These are phyloP conservation scores for Penicillium coffeae DNA, from an alignment of 495 filamentous ascomycete species.

Conservation along the genomic window DNA sequence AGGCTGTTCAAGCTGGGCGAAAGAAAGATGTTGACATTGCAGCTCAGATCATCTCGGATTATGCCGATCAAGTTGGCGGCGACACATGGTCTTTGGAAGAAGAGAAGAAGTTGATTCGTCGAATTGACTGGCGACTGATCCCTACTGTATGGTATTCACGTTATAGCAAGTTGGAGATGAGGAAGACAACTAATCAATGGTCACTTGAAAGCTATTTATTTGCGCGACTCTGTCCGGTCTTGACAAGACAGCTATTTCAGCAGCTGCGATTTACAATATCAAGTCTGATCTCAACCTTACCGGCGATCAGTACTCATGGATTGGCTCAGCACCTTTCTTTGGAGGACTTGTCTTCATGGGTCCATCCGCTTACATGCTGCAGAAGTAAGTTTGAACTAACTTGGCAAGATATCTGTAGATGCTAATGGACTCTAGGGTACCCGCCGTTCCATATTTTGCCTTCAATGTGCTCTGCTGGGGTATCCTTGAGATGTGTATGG, in stretches of 20 bases:
- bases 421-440: background rate
- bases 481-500: slow-evolving; percentile 4
- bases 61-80: slow-evolving; percentile 1
- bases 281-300: background rate
- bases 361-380: background rate
- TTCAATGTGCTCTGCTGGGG: slow-evolving; percentile 5
- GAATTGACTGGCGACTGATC: slow-evolving; percentile 3
- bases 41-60: slow-evolving; percentile 1
- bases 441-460: background rate
- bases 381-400: background rate
- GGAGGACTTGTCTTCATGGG: background rate
- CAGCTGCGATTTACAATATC: slow-evolving; percentile 3
- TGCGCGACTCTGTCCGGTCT: slow-evolving; percentile 4
- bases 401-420: background rate
- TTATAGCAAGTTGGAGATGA: background rate
- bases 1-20: slow-evolving; percentile 1
- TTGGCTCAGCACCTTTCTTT: background rate
- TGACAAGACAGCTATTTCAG: slow-evolving; percentile 1
- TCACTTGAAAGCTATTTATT: background rate
- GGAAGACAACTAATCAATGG: background rate
- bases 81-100: slow-evolving; percentile 3
- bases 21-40: slow-evolving; percentile 7
- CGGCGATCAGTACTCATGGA: slow-evolving; percentile 2
- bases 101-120: slow-evolving; percentile 3
- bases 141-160: background rate